phyloP scores from a whole-genome alignment of 108 stramenopile genomes.

The Nitzschia palea region DNA sequence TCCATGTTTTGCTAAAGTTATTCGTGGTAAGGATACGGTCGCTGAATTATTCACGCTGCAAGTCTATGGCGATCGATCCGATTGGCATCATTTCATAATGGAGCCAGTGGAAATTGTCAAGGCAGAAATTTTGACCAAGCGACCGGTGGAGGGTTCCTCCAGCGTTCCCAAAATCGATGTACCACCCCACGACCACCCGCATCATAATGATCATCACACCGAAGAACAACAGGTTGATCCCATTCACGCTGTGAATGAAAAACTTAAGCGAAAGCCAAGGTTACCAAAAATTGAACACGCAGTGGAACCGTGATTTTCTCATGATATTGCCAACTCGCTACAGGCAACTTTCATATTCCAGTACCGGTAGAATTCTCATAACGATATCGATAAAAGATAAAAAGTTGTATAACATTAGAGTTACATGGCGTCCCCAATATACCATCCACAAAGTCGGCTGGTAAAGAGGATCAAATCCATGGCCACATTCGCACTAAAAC shows the following conservation, averaged over 20 bases:
- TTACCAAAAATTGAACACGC: conserved; percentile 17
- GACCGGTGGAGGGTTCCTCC: not conserved
- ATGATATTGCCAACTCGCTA: too few relatives aligned
- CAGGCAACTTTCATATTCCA: too few relatives aligned
- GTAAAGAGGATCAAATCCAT: conserved; percentile 2
- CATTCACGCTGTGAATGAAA: conserved; percentile 1
- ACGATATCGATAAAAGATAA: too few relatives aligned
- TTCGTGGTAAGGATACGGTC: not conserved
- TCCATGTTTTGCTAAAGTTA: conserved; percentile 82
- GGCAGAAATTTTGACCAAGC: conserved; percentile 42
- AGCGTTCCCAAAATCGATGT: not conserved
- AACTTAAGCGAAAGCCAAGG: conserved; percentile 13
- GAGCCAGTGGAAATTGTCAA: conserved; percentile 35
- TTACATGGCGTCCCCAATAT: not conserved
- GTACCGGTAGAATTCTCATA: too few relatives aligned
- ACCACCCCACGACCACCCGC: too few relatives aligned
- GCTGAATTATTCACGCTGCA: not conserved
- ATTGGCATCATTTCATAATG: conserved; percentile 39
- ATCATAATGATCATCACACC: not conserved
- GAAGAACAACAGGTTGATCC: not conserved
- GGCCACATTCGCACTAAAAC: conserved; percentile 1
- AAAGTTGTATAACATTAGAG: too few relatives aligned
- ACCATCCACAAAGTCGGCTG: conserved; percentile 3
- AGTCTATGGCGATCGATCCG: conserved; percentile 20
- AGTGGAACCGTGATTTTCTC: conserved; percentile 5